phyloP scores from a whole-genome alignment of 805 yeast species.

The Candida nanaspora region DNA sequence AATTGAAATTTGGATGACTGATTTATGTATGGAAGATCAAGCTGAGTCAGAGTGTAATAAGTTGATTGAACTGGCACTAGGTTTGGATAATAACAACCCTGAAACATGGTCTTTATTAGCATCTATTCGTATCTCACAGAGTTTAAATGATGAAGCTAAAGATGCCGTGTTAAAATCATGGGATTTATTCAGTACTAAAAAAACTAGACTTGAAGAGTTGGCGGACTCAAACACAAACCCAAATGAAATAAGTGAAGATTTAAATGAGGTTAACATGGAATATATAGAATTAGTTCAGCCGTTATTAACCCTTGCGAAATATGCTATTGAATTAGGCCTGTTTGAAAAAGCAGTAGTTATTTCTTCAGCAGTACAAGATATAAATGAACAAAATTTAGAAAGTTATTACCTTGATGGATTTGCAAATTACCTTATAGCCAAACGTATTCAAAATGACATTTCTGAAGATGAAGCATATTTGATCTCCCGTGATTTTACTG shows the following conservation, averaged over 20 bases:
- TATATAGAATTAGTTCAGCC: conserved; percentile 68
- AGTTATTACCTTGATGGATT: conserved; percentile 79
- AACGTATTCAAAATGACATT: conserved; percentile 22
- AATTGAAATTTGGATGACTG: conserved; percentile 97
- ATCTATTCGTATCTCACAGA: conserved; percentile 86
- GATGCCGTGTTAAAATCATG: conserved; percentile 64
- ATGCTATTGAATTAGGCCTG: conserved; percentile 68
- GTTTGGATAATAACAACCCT: conserved; percentile 53
- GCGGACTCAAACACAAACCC: conserved; percentile 17
- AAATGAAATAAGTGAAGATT: conserved; percentile 27
- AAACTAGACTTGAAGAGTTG: conserved; percentile 38
- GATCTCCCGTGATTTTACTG: conserved; percentile 34
- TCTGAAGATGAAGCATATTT: conserved; percentile 9
- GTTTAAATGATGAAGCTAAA: conserved; percentile 62
- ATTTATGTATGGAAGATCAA: conserved; percentile 85
- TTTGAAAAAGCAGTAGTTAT: conserved; percentile 63
- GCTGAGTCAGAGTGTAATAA: conserved; percentile 80
- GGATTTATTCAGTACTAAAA: conserved; percentile 54
- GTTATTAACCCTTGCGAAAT: conserved; percentile 62
- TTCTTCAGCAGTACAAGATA: conserved; percentile 58
- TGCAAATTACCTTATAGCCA: conserved; percentile 49
- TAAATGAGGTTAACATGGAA: conserved; percentile 38
- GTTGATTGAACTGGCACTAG: conserved; percentile 56
- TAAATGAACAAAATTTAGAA: conserved; percentile 82
- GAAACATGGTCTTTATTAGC: conserved; percentile 80